phyloP scores from a whole-genome alignment of 1,284 basidiomycete genomes.

The Tylopilus orsonianus region DNA sequence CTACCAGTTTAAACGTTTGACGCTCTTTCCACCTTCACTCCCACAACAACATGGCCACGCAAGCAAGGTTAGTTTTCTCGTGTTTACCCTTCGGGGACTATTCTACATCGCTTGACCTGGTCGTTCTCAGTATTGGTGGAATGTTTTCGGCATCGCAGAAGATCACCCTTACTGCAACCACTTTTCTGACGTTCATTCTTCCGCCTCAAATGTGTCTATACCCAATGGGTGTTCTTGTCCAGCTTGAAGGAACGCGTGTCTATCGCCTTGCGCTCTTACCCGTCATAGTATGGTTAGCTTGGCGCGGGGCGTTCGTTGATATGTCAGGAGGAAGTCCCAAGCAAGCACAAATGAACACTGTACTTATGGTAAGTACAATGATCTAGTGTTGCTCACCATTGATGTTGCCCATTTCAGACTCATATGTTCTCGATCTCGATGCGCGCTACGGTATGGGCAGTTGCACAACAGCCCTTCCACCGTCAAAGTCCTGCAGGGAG shows the following conservation, averaged over 20 bases:
- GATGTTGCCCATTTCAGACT: slow-evolving; percentile 8
- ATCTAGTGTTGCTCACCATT: not conserved
- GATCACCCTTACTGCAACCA: no score
- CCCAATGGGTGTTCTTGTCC: slow-evolving; percentile 31
- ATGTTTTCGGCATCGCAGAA: no score
- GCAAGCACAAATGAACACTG: slow-evolving; percentile 14
- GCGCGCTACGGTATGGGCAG: slow-evolving; percentile 22
- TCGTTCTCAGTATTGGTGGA: no score
- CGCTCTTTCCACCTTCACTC: no score
- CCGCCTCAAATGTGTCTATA: slow-evolving; percentile 20
- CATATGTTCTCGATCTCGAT: slow-evolving; percentile 18
- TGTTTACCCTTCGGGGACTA: no score
- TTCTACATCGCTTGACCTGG: no score
- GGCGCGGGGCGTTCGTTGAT: slow-evolving; percentile 26
- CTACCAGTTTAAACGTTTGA: no score
- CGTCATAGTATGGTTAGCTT: slow-evolving; percentile 20
- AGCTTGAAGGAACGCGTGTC: slow-evolving; percentile 24
- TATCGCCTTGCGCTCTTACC: slow-evolving; percentile 30
- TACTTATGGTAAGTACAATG: slow-evolving; percentile 18
- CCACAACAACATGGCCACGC: no score
- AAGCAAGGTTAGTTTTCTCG: no score
- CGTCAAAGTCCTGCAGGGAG: slow-evolving; percentile 7
- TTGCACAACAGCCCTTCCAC: slow-evolving; percentile 12
- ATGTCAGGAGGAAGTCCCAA: slow-evolving; percentile 22
- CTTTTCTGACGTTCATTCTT: slow-evolving; percentile 17